These are phyloP conservation scores for Diplosphaera chodatii DNA, from an alignment of 139 green algal genomes.

Conservation along the genomic window DNA sequence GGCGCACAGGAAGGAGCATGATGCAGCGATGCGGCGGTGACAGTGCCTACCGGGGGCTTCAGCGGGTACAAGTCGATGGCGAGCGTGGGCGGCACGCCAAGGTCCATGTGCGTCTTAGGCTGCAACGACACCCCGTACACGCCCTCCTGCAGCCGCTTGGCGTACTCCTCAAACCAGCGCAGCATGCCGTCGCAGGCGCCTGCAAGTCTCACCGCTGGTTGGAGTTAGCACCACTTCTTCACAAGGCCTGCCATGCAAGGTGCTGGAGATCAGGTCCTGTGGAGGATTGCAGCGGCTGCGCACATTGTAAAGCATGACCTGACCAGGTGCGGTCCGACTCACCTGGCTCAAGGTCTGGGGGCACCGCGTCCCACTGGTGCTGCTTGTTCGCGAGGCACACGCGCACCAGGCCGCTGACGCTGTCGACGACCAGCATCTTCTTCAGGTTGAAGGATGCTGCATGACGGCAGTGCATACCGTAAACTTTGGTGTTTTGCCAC, in stretches of 20 bases:
- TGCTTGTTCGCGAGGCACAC: not conserved
- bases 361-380: not conserved
- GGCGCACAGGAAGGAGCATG: not conserved
- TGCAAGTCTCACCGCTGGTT: not conserved
- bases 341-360: not conserved
- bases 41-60: not conserved
- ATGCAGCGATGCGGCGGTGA: too few relatives aligned
- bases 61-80: not conserved
- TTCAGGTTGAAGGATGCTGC: not conserved
- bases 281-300: too few relatives aligned
- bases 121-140: not conserved
- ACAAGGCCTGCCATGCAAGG: too few relatives aligned
- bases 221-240: too few relatives aligned
- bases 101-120: not conserved
- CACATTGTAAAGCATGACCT: too few relatives aligned
- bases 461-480: not conserved
- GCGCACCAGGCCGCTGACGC: not conserved
- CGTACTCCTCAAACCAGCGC: not conserved
- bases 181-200: not conserved
- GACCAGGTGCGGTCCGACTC: too few relatives aligned
- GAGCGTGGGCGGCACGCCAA: not conserved
- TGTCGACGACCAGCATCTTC: not conserved
- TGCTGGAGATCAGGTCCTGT: too few relatives aligned
- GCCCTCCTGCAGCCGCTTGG: not conserved
- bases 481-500: too few relatives aligned